Base-by-base conservation (phyloP, 148 eudicot species). In the Rhododendron molle region DNA sequence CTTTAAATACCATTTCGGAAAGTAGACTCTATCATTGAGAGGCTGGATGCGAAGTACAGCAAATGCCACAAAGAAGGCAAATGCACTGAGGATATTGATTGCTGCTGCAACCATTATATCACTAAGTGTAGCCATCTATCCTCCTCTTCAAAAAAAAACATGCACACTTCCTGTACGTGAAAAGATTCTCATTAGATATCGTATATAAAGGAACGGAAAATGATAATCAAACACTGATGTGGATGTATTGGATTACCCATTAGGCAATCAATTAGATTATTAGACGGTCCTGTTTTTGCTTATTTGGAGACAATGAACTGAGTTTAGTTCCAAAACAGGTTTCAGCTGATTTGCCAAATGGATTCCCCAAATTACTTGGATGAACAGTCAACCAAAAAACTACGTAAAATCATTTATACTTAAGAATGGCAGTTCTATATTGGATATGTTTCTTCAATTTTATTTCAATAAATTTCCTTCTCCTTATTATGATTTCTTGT, bases 1-100 rank as follows among this genome's bases (percentile, higher is more conserved):
- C 81, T 91, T 93, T 76, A 93, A 76, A 58, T 93, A 93, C 96
- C 96, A 93, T 89, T 93, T 93, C 11, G 94, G 94, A 72, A 92
- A 93, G 81, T 92, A 93, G 43, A 93, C 93, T 76, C 94, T 89
- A 78, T 93, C 96, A 43, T 93, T 93, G 56, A 93, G 56, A 23
- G 96, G 96, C 84, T 93, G 96, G 69, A 92, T 86, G 21, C 96
- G 91, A 74, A 93, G 91, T 54, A 92, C 47, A 1, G 93, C 93
- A 88, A 93, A 93, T 86, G 92, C 96, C 58, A 93, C 52, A 58
- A 93, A 90, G 88, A 93, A 93, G 18, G 89, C 88, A 82, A 92
- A 86, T 81, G 96, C 96, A 72, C 85, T 89, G 52, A 91, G 87
- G 52, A 93, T 92, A 85, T 93, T 93, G 60, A 92, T 85, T 69